Conservation (phyloP, 2,329 filamentous ascomycete species). For the Chaetomium olivaceum region DNA sequence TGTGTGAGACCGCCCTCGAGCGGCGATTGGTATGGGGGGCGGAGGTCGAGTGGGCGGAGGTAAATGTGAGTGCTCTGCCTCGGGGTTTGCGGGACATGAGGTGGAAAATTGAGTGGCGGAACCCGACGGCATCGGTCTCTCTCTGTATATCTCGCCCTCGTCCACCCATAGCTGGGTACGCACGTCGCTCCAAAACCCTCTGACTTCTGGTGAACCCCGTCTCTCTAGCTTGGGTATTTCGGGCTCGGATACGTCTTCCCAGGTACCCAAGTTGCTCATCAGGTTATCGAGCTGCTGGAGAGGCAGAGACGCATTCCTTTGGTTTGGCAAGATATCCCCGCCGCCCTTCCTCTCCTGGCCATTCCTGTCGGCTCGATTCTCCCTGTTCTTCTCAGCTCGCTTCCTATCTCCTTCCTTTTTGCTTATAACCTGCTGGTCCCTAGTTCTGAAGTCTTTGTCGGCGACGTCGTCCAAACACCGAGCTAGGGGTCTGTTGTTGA, state of each 20-base stretch:
- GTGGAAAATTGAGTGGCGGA: background rate
- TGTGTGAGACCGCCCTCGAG: background rate
- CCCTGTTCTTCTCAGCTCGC: background rate
- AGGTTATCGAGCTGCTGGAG: slow-evolving; percentile 7
- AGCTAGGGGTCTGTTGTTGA: slow-evolving; percentile 36
- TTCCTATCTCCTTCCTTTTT: background rate
- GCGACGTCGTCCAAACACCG: slow-evolving; percentile 36
- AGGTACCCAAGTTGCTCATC: slow-evolving; percentile 3
- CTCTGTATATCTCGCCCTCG: slow-evolving; percentile 25
- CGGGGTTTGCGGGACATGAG: background rate
- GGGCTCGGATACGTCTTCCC: background rate
- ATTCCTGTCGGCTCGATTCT: background rate
- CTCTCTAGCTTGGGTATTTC: background rate
- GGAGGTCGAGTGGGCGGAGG: slow-evolving; percentile 13
- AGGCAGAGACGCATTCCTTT: background rate
- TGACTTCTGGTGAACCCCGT: slow-evolving; percentile 11
- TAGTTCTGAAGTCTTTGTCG: slow-evolving; percentile 5
- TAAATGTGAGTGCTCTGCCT: background rate
- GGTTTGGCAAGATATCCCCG: background rate
- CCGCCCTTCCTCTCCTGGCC: background rate
- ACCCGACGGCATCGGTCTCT: background rate
- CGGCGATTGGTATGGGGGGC: slow-evolving; percentile 5
- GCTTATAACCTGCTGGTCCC: background rate
- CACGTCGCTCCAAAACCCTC: slow-evolving; percentile 24
- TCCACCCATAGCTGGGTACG: slow-evolving; percentile 25